Conservation (phyloP, 257 asterid species). For the Vinca minor region DNA sequence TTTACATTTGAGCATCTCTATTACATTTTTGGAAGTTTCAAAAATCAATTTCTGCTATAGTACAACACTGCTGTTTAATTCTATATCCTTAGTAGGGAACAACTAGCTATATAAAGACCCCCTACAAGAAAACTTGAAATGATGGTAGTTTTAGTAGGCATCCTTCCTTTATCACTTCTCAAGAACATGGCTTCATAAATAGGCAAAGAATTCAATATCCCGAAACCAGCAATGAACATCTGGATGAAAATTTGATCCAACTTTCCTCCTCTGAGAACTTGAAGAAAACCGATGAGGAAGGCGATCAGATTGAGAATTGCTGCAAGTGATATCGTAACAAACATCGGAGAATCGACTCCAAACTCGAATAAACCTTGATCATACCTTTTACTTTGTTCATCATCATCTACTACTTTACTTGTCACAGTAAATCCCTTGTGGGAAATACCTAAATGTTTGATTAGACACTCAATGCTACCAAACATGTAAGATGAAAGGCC, state of each 20-base stretch:
- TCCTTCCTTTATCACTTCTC: slow-evolving; percentile 49
- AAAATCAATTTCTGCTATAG: neutral
- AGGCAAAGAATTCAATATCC: slow-evolving; percentile 46
- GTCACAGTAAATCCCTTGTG: slow-evolving; percentile 56
- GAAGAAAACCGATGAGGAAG: slow-evolving; percentile 13
- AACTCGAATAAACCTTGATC: slow-evolving; percentile 50
- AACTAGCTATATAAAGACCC: slow-evolving; percentile 17
- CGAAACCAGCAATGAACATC: slow-evolving; percentile 42
- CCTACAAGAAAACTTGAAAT: slow-evolving; percentile 32
- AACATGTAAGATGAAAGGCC: slow-evolving; percentile 44
- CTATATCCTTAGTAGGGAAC: neutral
- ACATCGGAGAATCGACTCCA: slow-evolving; percentile 59
- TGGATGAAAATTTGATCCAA: slow-evolving; percentile 29
- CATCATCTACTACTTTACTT: slow-evolving; percentile 50
- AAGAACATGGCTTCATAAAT: slow-evolving; percentile 61
- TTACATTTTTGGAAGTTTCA: neutral
- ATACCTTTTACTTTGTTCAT: slow-evolving; percentile 46
- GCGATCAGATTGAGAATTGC: slow-evolving; percentile 37
- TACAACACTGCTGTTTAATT: neutral
- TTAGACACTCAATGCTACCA: slow-evolving; percentile 42
- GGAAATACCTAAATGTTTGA: slow-evolving; percentile 42
- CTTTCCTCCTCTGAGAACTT: slow-evolving; percentile 15
- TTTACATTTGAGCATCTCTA: neutral
- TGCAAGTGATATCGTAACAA: slow-evolving; percentile 43
- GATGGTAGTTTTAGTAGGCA: slow-evolving; percentile 43